Percentiles rank a stretch among this genome's conserved stretches.
These are phyloP conservation scores for Echinochloa phyllopogon DNA, from an alignment of 176 grass and related monocot species.

Conservation along the genomic window DNA sequence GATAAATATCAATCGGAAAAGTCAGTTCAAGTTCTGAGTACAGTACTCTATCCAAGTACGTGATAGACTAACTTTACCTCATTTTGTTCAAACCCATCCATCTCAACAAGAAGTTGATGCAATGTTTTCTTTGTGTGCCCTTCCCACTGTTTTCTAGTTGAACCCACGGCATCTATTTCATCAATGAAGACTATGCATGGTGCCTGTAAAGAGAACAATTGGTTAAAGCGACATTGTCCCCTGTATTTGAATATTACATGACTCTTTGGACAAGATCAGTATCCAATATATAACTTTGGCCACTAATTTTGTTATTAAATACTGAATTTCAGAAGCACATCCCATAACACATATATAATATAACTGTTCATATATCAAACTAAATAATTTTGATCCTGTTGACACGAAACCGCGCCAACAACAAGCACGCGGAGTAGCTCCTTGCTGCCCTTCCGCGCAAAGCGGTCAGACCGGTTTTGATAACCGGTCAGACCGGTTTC, in stretches of 20 bases:
- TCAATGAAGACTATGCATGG: conserved; percentile 99
- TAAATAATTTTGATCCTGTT: not conserved
- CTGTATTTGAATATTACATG: not conserved
- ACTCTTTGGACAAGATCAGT: not conserved
- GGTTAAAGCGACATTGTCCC: not conserved
- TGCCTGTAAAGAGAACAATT: conserved; percentile 57
- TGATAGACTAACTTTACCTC: conserved; percentile 60
- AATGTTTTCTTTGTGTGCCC: conserved; percentile 98
- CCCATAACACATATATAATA: conserved; percentile 16
- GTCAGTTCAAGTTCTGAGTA: conserved; percentile 12
- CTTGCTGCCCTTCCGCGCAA: no score
- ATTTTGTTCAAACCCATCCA: conserved; percentile 99
- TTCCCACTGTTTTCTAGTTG: conserved; percentile 99
- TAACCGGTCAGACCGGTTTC: no score
- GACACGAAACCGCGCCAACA: no score
- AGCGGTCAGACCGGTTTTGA: no score
- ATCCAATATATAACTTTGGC: not conserved
- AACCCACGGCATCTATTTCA: conserved; percentile 99
- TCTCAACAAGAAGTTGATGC: conserved; percentile 99
- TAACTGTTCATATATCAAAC: not conserved
- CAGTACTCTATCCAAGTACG: not conserved
- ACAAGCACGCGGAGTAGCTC: no score
- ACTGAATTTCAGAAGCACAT: not conserved
- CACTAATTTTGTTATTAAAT: not conserved
- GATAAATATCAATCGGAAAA: conserved; percentile 35